These are phyloP conservation scores for Ceratopteris richardii DNA, from an alignment of 75 land plant genomes.

Conservation along the genomic window DNA sequence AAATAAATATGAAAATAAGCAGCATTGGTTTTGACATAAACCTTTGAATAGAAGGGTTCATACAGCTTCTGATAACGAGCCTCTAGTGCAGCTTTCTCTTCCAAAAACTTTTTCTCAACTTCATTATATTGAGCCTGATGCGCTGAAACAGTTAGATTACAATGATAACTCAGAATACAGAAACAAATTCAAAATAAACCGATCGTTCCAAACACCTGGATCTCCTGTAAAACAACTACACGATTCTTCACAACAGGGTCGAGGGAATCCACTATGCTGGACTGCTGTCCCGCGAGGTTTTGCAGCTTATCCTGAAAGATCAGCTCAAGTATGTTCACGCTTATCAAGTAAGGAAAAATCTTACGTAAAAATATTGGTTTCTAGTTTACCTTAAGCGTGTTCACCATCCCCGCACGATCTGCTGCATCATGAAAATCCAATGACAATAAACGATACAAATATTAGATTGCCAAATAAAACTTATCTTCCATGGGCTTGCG, in stretches of 20 bases:
- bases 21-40: too few relatives aligned
- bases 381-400: background rate
- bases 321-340: background rate
- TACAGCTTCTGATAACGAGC: constrained; percentile 86
- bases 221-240: constrained; percentile 49
- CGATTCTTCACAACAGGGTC: constrained; percentile 52
- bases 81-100: constrained; percentile 74
- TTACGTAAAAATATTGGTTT: background rate
- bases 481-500: too few relatives aligned
- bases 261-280: constrained; percentile 56
- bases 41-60: constrained; percentile 71
- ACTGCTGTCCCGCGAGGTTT: constrained; percentile 50
- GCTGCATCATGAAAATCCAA: too few relatives aligned
- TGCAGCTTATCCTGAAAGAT: constrained; percentile 54
- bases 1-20: too few relatives aligned
- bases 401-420: constrained; percentile 1
- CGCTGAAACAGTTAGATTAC: background rate
- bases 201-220: constrained; percentile 44
- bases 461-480: too few relatives aligned
- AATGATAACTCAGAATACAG: background rate
- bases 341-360: background rate
- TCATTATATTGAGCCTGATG: constrained; percentile 55
- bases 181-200: too few relatives aligned
- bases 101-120: constrained; percentile 70
- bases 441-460: too few relatives aligned